Conservation (phyloP, 2,329 filamentous ascomycete species). For the Ploettnerulaceae sp. region DNA sequence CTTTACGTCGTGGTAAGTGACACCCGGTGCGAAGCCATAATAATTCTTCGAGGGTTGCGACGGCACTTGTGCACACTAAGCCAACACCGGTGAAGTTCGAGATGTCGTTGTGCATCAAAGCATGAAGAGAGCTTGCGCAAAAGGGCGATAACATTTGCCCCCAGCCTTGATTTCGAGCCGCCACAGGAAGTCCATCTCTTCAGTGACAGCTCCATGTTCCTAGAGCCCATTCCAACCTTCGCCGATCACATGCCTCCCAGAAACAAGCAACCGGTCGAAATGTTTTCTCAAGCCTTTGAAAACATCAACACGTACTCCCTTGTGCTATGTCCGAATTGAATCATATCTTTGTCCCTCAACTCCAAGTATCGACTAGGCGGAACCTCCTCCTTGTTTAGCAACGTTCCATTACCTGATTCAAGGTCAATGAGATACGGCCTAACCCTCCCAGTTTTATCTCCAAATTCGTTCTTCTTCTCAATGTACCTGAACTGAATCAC, state of each 20-base stretch:
- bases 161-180: no score
- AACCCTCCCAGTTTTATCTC: constrained; percentile 73
- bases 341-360: constrained; percentile 79
- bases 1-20: no score
- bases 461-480: constrained; percentile 79
- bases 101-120: no score
- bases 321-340: constrained; percentile 82
- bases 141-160: no score
- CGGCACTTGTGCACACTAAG: background rate
- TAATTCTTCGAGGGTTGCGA: no score
- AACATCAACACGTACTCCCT: constrained; percentile 97
- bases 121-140: no score
- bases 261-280: no score
- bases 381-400: constrained; percentile 69
- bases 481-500: constrained; percentile 88
- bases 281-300: constrained; percentile 31
- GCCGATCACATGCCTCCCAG: no score
- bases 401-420: constrained; percentile 88
- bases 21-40: background rate
- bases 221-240: no score
- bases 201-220: no score
- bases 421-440: constrained; percentile 90
- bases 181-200: no score
- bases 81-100: background rate
- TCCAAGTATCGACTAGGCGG: constrained; percentile 79